Conservation (phyloP, 2,329 filamentous ascomycete species). For the Aspergillus aculeatinus region DNA sequence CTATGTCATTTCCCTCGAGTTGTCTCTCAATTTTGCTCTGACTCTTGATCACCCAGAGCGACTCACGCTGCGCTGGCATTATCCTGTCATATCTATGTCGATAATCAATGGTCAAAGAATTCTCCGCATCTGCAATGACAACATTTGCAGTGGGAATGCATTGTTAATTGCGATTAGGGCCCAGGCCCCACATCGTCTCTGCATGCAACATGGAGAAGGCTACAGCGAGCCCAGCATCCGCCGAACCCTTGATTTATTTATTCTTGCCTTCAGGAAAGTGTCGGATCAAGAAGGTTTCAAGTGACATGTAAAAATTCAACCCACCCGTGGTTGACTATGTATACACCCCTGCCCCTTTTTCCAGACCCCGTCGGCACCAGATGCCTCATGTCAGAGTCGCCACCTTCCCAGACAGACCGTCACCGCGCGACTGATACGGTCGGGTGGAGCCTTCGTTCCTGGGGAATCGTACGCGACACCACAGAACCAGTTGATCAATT, state of each 20-base stretch:
- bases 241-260: not conserved
- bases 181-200: not conserved
- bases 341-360: not conserved
- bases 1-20: too few species aligned
- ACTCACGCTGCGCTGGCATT: not conserved
- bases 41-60: too few species aligned
- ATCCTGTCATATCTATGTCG: too few species aligned
- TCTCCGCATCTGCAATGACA: not conserved
- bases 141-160: not conserved
- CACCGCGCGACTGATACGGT: not conserved
- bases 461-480: not conserved
- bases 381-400: not conserved
- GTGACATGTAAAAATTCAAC: not conserved
- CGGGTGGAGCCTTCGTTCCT: not conserved
- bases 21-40: too few species aligned
- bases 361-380: not conserved
- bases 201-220: not conserved
- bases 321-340: not conserved
- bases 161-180: not conserved
- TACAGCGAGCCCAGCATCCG: not conserved
- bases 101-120: too few species aligned
- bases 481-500: not conserved
- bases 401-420: not conserved
- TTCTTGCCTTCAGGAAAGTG: too few species aligned
- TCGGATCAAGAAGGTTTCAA: not conserved